Base-by-base conservation (phyloP, 2,329 filamentous ascomycete species). In the Cryphonectria nitschkei region DNA sequence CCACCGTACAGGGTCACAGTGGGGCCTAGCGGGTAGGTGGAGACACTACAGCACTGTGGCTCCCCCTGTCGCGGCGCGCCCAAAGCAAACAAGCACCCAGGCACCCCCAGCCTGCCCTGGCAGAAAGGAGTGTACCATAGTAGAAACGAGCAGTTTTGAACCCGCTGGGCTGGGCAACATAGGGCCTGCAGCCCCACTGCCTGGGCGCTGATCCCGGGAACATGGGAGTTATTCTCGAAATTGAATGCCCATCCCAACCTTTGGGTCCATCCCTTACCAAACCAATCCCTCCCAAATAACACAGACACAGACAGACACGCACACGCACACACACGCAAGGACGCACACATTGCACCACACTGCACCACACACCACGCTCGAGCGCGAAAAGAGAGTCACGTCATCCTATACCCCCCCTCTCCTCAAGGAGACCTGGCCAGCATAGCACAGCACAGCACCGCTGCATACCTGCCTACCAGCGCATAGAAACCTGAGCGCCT, bases 201-300 rank as follows among this genome's bases (percentile, higher is more conserved):
- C 43, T 64, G 41, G 39, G 3, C 61, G 26, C 26, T 37, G 26
- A 46, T 64, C 43, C 63, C 29, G 63, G 63, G 29, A 65, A 32
- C 43, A 65, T 65, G 63, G 63, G 37, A 52, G 63, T 52, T 41
- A 50, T 65, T 65, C 63, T 65, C 63, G 63, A 65, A 52, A 50
- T 50, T 65, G 63, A 65, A 64, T 64, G 37, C 37, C 61, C 61
- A 64, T 64, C 41, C 34, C 34, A 43, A 64, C 61, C 37, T 43
- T 39, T 26, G 26, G 61, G 7, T 64, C 29, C 63, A 65, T 65
- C 63, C 63, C 63, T 52, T 65, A 52, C 63, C 63, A 50, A 52
- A 52, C 26, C 43, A 26, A 65, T 50, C 43, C 39, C 63, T 65
- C 63, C 43, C 63, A n/a, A 11, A 62, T 60, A 29, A 22, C 29